Conservation (phyloP, 164 flowering plant species). For the Chimonanthus salicifolius region DNA sequence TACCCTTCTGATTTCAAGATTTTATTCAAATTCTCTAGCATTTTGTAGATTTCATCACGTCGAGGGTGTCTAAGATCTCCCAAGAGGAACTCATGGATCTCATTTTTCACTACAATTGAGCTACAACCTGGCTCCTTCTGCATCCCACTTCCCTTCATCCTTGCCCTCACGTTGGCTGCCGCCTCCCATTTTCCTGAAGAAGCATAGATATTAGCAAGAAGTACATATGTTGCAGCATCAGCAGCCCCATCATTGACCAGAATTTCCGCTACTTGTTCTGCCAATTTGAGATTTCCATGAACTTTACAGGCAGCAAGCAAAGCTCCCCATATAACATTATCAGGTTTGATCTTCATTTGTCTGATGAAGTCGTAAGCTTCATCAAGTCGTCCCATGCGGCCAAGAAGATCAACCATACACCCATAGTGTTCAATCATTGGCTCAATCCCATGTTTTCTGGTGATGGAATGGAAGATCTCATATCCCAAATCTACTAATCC, state of each 20-base stretch:
- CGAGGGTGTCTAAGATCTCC: conserved; percentile 56
- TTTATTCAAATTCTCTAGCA: too few relatives aligned
- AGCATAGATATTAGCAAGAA: not conserved
- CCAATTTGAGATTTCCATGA: conserved; percentile 17
- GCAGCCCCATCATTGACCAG: conserved; percentile 15
- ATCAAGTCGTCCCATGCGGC: not conserved
- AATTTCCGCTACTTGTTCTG: not conserved
- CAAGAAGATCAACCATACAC: too few relatives aligned
- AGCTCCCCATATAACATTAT: conserved; percentile 8
- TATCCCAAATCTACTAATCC: conserved; percentile 3
- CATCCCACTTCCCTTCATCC: not conserved
- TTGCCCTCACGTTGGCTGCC: not conserved
- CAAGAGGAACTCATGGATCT: conserved; percentile 48
- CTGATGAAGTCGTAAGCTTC: conserved; percentile 3
- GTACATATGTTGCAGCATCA: conserved; percentile 1
- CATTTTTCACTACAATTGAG: conserved; percentile 39
- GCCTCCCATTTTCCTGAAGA: not conserved
- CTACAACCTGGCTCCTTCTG: conserved; percentile 5
- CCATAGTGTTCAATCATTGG: not conserved
- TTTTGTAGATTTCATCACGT: conserved; percentile 29
- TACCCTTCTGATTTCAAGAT: too few relatives aligned
- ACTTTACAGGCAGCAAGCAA: conserved; percentile 11
- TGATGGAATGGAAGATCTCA: conserved; percentile 2
- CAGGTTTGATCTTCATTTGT: conserved; percentile 4
- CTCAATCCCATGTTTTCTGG: conserved; percentile 3